These are phyloP conservation scores for Pleurotus eryngii DNA, from an alignment of 768 basidiomycete genomes.

Conservation along the genomic window DNA sequence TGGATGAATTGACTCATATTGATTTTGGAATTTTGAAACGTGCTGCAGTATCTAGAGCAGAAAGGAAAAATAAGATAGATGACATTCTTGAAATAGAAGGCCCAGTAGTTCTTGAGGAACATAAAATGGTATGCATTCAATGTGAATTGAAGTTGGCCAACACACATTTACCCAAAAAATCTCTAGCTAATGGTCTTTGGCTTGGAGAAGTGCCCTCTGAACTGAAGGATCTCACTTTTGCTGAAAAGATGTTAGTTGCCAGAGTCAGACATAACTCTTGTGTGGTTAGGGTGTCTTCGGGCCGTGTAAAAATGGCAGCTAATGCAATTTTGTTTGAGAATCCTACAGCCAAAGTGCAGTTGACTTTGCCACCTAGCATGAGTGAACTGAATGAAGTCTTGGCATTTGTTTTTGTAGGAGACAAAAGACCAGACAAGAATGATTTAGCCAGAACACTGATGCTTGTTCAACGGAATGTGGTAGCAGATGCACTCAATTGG, in stretches of 20 bases:
- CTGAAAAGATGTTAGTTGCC: constrained; percentile 23
- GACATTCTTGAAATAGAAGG: too few relatives aligned
- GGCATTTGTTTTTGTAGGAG: constrained; percentile 15
- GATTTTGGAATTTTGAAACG: too few relatives aligned
- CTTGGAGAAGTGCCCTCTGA: constrained; percentile 25
- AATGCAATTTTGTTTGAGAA: constrained; percentile 14
- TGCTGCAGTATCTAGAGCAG: too few relatives aligned
- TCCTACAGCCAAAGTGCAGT: neutral
- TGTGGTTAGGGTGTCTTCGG: constrained; percentile 22
- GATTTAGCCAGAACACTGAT: constrained; percentile 9
- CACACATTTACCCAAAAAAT: constrained; percentile 10
- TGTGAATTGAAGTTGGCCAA: too few relatives aligned
- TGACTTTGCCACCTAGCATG: neutral
- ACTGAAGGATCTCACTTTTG: constrained; percentile 19
- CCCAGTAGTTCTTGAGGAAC: too few relatives aligned
- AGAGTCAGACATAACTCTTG: constrained; percentile 23
- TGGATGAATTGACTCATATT: too few relatives aligned
- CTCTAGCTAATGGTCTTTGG: constrained; percentile 33
- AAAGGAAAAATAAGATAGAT: too few relatives aligned
- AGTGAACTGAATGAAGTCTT: constrained; percentile 11
- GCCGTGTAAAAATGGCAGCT: constrained; percentile 20
- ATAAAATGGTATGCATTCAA: too few relatives aligned
- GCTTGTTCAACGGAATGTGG: constrained; percentile 16
- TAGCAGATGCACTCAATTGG: constrained; percentile 5
- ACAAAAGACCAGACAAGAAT: neutral